phyloP scores from a whole-genome alignment of 495 filamentous ascomycete species.

The Penicillium cataractarum region DNA sequence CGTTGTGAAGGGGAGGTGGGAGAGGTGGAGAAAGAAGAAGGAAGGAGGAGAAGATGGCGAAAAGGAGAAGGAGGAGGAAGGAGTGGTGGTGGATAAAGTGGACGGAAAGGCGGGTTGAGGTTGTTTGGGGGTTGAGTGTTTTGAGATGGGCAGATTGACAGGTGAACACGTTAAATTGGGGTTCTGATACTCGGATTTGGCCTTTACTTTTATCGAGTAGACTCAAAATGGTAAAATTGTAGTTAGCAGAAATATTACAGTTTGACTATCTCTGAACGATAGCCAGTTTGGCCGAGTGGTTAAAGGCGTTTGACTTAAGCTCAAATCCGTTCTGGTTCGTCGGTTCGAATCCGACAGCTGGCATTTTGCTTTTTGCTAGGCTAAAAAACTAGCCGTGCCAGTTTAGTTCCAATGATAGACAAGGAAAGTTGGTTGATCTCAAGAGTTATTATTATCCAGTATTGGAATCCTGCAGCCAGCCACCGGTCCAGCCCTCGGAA shows the following conservation, averaged over 20 bases:
- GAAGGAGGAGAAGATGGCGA: conserved; percentile 4
- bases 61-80: not conserved
- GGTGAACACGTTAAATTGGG: not conserved
- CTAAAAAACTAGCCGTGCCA: too few relatives aligned
- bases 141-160: not conserved
- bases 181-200: conserved; percentile 14
- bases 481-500: not conserved
- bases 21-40: conserved; percentile 4
- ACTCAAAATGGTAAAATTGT: too few relatives aligned
- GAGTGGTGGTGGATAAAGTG: not conserved
- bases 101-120: not conserved
- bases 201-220: too few relatives aligned
- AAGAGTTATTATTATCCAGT: too few relatives aligned
- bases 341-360: not conserved
- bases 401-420: too few relatives aligned
- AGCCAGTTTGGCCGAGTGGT: not conserved
- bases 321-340: not conserved
- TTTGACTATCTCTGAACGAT: too few relatives aligned
- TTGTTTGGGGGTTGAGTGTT: not conserved
- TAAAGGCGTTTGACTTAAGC: not conserved
- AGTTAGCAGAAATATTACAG: too few relatives aligned
- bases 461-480: not conserved
- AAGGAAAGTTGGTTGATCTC: too few relatives aligned
- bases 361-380: too few relatives aligned
- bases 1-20: not conserved